Conservation (phyloP, 2,329 filamentous ascomycete genomes). For the Dothideomycetes sp. region DNA sequence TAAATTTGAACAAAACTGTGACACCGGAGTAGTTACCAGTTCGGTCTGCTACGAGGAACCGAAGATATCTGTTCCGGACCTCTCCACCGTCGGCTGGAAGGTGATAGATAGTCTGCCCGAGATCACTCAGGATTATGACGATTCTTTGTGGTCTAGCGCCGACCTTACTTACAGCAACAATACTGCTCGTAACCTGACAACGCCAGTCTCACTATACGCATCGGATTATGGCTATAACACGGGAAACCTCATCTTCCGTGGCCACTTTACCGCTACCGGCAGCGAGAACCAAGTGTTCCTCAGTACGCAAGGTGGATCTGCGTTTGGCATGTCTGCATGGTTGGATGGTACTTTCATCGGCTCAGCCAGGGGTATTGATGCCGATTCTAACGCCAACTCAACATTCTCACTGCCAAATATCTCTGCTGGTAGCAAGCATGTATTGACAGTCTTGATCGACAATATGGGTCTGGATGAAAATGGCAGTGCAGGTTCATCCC, state of each 20-base stretch:
- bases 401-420: slow-evolving; percentile 51
- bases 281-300: slow-evolving; percentile 49
- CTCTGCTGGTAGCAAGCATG: slow-evolving; percentile 41
- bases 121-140: slow-evolving; percentile 54
- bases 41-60: slow-evolving; percentile 45
- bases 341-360: slow-evolving; percentile 55
- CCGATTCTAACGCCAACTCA: slow-evolving; percentile 38
- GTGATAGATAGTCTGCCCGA: slow-evolving; percentile 65
- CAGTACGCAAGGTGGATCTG: slow-evolving; percentile 55
- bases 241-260: slow-evolving; percentile 60
- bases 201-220: slow-evolving; percentile 55
- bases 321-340: slow-evolving; percentile 60
- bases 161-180: slow-evolving; percentile 53
- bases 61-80: slow-evolving; percentile 45
- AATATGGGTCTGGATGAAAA: slow-evolving; percentile 64
- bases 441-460: slow-evolving; percentile 63
- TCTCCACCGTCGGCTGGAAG: slow-evolving; percentile 52
- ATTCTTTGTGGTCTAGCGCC: slow-evolving; percentile 56
- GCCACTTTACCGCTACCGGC: slow-evolving; percentile 57
- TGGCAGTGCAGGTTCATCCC: slow-evolving; percentile 41
- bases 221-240: slow-evolving; percentile 67
- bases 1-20: slow-evolving; percentile 25
- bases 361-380: slow-evolving; percentile 46
- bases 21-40: slow-evolving; percentile 35
- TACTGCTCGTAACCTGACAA: slow-evolving; percentile 45